Base-by-base conservation (phyloP, 768 basidiomycete species). In the Wakefieldia striispora region DNA sequence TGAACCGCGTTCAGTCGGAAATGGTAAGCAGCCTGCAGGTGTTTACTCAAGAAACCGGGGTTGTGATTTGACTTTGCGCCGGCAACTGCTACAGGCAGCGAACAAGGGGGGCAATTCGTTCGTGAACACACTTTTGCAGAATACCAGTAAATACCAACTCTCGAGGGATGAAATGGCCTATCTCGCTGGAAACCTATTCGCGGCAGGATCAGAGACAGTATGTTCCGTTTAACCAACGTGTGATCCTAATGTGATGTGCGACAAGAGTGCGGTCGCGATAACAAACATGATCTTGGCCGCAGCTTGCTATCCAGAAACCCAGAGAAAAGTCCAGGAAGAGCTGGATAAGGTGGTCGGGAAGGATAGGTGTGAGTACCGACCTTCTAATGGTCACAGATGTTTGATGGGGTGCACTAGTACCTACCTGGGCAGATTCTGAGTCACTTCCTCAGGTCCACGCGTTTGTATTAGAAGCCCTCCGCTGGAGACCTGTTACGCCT, bases 141-240 rank as follows among this genome's bases (percentile, higher is more conserved):
- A 73, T 4, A 72, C 75, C 49, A 43, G 59, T 3, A 74, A 77
- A 46, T 73, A 79, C 23, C 70, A 67, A 9, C 69, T 84, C 3
- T 71, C 78, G 4, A 70, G 73, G 37, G 69, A 78, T 45, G 81
- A 84, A 53, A 74, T 76, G 12, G 75, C 81, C 1, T 85, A 80
- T 60, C 71, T 84, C 6, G 78, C 77, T 2, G 83, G 82, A 0
- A 72, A 71, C 31, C 73, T 84, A 63, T 84, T 82, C 52, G 78
- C 75, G 16, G 83, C 81, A 20, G 83, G 80, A 1, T 74, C 77
- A 1, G 82, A 80, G 47, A 84, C 82, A 4, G 72, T 70, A 47
- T 38, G 38, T 27, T 43, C 46, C 1, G 4, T 3, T 16, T 19
- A 2, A 11, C 9, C 6, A 26, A 3, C 5, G 6, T 19, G 12